phyloP scores from a whole-genome alignment of 257 asterid genomes.

The Ocimum tenuiflorum region DNA sequence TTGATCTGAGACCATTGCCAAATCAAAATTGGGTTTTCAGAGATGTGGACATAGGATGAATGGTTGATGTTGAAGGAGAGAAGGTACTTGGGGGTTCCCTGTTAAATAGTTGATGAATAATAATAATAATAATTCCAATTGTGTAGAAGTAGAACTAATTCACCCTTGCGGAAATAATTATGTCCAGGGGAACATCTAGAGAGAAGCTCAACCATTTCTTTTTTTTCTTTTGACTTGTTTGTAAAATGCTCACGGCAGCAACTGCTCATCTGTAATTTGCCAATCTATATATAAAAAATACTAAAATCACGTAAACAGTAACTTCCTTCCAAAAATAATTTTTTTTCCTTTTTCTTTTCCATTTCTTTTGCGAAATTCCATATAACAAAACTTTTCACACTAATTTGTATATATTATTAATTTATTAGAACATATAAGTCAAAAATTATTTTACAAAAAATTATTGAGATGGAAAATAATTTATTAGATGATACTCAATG shows the following conservation, averaged over 20 bases:
- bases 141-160: constrained; percentile 21
- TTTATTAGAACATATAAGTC: too few species aligned
- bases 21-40: not conserved
- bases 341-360: too few species aligned
- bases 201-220: constrained; percentile 38
- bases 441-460: too few species aligned
- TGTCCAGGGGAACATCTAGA: constrained; percentile 22
- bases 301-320: too few species aligned
- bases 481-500: too few species aligned
- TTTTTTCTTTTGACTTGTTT: constrained; percentile 33
- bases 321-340: too few species aligned
- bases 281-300: constrained; percentile 20
- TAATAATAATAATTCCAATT: not conserved
- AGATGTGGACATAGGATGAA: not conserved
- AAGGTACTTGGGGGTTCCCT: constrained; percentile 22
- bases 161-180: constrained; percentile 16
- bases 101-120: constrained; percentile 19
- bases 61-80: constrained; percentile 6
- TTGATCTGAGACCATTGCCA: not conserved
- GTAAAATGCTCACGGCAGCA: constrained; percentile 24
- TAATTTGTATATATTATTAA: too few species aligned
- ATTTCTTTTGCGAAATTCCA: too few species aligned
- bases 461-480: too few species aligned
- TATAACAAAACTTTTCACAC: too few species aligned
- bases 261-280: constrained; percentile 21